Percentiles rank a stretch among this genome's conserved stretches.
Conservation (phyloP, 352 stramenopile species). For the Phytophthora cactorum region DNA sequence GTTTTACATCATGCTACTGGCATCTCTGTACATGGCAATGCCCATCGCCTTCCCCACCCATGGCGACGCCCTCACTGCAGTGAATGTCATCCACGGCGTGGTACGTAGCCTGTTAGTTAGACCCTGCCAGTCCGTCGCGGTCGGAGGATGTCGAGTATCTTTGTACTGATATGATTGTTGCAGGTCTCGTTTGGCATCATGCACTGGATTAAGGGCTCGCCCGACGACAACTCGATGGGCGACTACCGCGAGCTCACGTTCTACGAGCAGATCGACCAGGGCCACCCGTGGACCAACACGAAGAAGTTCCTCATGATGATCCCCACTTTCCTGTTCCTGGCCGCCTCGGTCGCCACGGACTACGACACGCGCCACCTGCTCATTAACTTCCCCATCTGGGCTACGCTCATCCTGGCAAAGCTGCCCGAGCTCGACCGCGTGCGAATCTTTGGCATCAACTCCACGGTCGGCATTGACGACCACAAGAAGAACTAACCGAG, state of each 20-base stretch:
- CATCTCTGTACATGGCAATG: slow-evolving; percentile 82
- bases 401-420: slow-evolving; percentile 92
- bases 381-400: slow-evolving; percentile 94
- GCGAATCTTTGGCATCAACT: slow-evolving; percentile 96
- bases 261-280: slow-evolving; percentile 96
- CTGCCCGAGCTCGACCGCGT: slow-evolving; percentile 94
- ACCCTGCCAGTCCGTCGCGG: not conserved
- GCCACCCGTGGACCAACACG: slow-evolving; percentile 90
- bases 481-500: slow-evolving; percentile 60
- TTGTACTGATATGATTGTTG: slow-evolving; percentile 23
- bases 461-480: slow-evolving; percentile 95
- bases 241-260: slow-evolving; percentile 95
- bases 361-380: slow-evolving; percentile 88
- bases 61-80: slow-evolving; percentile 75
- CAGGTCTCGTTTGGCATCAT: slow-evolving; percentile 94
- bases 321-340: slow-evolving; percentile 91
- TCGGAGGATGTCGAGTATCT: not conserved
- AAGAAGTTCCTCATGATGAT: slow-evolving; percentile 96
- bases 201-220: slow-evolving; percentile 96
- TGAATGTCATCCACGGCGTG: slow-evolving; percentile 89
- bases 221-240: slow-evolving; percentile 92
- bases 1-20: slow-evolving; percentile 85
- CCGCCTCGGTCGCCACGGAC: slow-evolving; percentile 86
- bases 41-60: slow-evolving; percentile 72
- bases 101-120: slow-evolving; percentile 41